Percentiles rank a stretch among this genome's conserved stretches.
phyloP scores from a whole-genome alignment of 176 grass and related monocot genomes.

The Otatea glauca region DNA sequence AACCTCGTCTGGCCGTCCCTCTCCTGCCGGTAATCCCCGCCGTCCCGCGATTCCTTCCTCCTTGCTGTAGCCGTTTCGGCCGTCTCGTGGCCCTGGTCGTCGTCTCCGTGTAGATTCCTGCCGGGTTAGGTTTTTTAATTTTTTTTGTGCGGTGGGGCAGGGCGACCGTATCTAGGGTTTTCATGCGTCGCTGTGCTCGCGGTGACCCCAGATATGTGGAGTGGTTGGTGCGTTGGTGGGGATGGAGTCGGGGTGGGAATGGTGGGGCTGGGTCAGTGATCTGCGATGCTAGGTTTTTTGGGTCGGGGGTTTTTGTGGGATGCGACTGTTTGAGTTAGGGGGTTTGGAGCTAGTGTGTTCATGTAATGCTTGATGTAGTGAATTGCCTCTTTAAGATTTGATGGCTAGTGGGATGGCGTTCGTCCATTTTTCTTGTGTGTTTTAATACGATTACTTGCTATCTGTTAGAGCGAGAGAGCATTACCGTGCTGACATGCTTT shows the following conservation, averaged over 20 bases:
- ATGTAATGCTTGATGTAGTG: constrained; percentile 1
- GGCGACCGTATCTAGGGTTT: constrained; percentile 54
- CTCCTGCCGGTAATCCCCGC: constrained; percentile 67
- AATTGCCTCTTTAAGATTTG: constrained; percentile 1
- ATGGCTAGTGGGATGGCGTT: background rate
- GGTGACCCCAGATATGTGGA: constrained; percentile 26
- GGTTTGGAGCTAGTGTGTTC: background rate
- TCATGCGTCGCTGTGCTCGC: constrained; percentile 12
- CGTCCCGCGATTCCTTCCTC: background rate
- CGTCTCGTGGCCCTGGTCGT: background rate
- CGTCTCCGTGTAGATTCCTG: constrained; percentile 14
- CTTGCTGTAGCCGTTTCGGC: background rate
- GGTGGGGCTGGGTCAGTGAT: background rate
- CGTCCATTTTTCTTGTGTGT: background rate
- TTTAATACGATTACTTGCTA: background rate
- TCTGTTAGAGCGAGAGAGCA: constrained; percentile 6
- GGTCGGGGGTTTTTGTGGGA: constrained; percentile 14
- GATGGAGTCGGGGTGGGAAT: background rate
- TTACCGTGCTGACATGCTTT: background rate
- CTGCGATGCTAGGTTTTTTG: constrained; percentile 54
- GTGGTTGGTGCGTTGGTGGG: constrained; percentile 27
- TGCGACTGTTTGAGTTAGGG: constrained; percentile 19
- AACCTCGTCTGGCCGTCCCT: constrained; percentile 94
- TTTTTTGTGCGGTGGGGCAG: background rate
- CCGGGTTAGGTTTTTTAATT: constrained; percentile 30